Base-by-base conservation (phyloP, 2,329 filamentous ascomycete genomes). In the Exophiala lecanii-corni region DNA sequence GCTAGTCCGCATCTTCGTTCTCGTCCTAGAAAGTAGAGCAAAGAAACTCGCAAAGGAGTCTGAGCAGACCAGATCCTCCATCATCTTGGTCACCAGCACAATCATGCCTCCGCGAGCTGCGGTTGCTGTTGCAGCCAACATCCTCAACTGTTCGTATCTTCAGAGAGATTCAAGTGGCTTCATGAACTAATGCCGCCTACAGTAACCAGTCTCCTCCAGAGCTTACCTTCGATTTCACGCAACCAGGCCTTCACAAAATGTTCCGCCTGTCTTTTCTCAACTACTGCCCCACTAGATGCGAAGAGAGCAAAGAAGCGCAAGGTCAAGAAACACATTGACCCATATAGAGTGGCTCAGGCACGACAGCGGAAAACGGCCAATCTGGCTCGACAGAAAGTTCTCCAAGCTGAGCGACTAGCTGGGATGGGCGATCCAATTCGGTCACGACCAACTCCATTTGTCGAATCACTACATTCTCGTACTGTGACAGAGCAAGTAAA, bases 341-440 rank as follows among this genome's bases (percentile, higher is more conserved):
- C 89, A 1, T 96, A 94, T 62, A 75, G 82, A 47, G 78, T 84
- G 66, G 84, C 84, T 2, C 87, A 94, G 65, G 82, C 86, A 21
- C 79, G 84, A 58, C 86, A 89, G 62, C 82, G 87, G 50, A 94
- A 91, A 66, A 80, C 84, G 9, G 86, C 84, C 54, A 94, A 95
- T 61, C 63, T 91, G 34, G 78, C 84, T 59, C 81, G 87, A 39
- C 87, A 84, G 58, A 73, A 78, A 50, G 79, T 81, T 50, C 75
- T 97, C 42, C 65, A 79, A 47, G 69, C 78, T 51, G 72, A 81
- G 60, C 80, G 86, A 46, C 72, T 78, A 45, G 73, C 73, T 35
- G 73, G 74, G 34, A 73, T 83, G 53, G 91, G 91, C 38, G 79
- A 94, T 63, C 86, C 89, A 1, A 73, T 98, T 51, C 77, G 82